phyloP scores from a whole-genome alignment of 2,329 filamentous ascomycete species.

The Clarireedia paspali region DNA sequence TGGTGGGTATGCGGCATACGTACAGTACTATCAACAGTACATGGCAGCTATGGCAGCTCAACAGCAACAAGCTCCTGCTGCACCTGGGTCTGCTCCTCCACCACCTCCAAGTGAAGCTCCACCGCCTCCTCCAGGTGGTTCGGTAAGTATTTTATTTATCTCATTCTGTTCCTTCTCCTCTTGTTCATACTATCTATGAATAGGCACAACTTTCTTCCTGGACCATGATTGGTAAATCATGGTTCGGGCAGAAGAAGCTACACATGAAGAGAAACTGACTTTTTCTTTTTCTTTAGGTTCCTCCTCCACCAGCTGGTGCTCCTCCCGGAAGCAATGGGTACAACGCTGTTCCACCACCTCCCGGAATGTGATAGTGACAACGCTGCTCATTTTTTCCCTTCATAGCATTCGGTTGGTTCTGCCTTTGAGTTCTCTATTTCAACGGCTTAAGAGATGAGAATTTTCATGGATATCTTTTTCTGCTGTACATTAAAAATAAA shows the following conservation, averaged over 20 bases:
- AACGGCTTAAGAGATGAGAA: not conserved
- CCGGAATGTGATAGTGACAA: constrained; percentile 35
- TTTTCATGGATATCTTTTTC: constrained; percentile 5
- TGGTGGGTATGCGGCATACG: constrained; percentile 74
- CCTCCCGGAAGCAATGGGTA: constrained; percentile 50
- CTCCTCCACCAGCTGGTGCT: constrained; percentile 46
- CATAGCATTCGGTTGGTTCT: not conserved
- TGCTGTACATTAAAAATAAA: no score
- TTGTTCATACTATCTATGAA: not conserved
- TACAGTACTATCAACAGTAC: constrained; percentile 69
- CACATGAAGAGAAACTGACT: constrained; percentile 7
- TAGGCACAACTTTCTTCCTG: not conserved
- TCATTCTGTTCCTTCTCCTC: not conserved
- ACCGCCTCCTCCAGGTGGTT: constrained; percentile 54
- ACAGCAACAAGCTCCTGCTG: constrained; percentile 33
- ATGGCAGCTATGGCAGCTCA: constrained; percentile 47
- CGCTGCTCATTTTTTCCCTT: not conserved
- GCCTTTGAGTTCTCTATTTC: not conserved
- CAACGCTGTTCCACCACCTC: constrained; percentile 50
- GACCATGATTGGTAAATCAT: not conserved
- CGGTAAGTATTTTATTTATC: constrained; percentile 5
- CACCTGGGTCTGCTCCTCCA: constrained; percentile 45
- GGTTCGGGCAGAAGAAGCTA: no score
- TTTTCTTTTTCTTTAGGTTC: constrained; percentile 36
- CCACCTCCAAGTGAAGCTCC: constrained; percentile 48